Evolutionary conservation across 1,284 basidiomycete species (phyloP), one percentile per base, ranked within the genome.

Genomic region (Papiliotrema flavescens): DNA sequence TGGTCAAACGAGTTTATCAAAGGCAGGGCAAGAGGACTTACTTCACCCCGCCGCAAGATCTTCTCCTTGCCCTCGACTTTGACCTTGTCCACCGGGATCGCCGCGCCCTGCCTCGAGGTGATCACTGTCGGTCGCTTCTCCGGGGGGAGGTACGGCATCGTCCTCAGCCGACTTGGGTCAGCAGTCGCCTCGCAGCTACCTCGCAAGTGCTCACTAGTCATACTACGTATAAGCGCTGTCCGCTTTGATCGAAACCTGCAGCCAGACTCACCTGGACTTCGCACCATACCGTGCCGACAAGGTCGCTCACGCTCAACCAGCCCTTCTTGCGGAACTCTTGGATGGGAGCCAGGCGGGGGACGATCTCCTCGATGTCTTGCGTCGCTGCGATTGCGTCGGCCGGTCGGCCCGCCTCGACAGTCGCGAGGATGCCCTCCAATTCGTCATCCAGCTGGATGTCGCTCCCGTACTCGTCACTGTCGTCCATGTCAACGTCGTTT

Each of bases 61-160:
- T 76, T 71, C 54, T 90, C 84, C 59, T 87, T 88, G 47, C 74
- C 71, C 14, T 74, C 76, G 0, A 86, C 87, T 17, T 86, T 79
- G 2, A 77, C 63, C 52, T 82, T 79, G 54, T 84, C 79, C 0
- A 89, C 84, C 2, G 64, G 61, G 54, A 93, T 90, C 28, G 78
- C 77, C 56, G 87, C 88, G 2, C 90, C 90, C 34, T 78, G 72
- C 3, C 79, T 76, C 2, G 86, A 83, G 1, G 75, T 75, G 62
- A 93, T 89, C 0, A 81, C 76, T 5, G 73, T 62, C 0, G 88
- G 88, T 37, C 89, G 80, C 19, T 79, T 56, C 13, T 76, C 74
- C 0, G 86, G 66, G 4, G 82, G 83, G 41, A 78, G 78, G 49
- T 78, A 79, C 7, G 87, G 81, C 51, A 79, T 76, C 0, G 73